Evolutionary conservation across 805 yeast genomes (phyloP), one percentile per base, ranked within the genome.

Genomic region (Starmera pachycereana): DNA sequence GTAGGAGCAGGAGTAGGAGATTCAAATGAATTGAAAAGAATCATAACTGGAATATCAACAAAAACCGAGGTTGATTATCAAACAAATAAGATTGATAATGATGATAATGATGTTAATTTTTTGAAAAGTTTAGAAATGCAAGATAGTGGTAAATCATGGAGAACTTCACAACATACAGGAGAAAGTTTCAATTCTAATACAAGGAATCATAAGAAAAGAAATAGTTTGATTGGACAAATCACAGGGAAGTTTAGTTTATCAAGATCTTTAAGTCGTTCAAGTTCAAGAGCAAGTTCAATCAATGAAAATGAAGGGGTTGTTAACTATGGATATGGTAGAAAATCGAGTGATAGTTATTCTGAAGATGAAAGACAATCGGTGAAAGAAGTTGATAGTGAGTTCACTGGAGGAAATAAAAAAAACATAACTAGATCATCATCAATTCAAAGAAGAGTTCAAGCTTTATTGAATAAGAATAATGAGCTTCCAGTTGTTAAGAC

Each of bases 401-500:
- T 38, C 2, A 36, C 44, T 11, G 35, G 43, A 6, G 33, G 40
- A 39, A 13, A 19, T 10, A 19, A 7, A 8, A 38, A 38, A 13
- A 38, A 41, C 32, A 10, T 44, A 28, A 37, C 42, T 11, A 45
- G 58, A 19, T 48, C 58, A 2, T 36, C 47, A 1, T 53, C 59
- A 2, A 55, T 55, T 34, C 58, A 53, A 43, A 52, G 55, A 41
- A 42, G 58, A 29, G 53, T 55, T 6, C 53, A 51, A 38, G 54
- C 54, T 4, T 35, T 55, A n/a, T 36, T 53, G 27, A 49, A 37
- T 63, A 66, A 48, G 58, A 56, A 44, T 57, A 58, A 38, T 61
- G 71, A 5, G 35, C 71, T 73, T 11, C 72, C 72, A 3, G 62
- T 72, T 0, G 54, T 61, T 13, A 79, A 74, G 49, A 78, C 90